A percentile compares a stretch with the other conserved stretches of the same genome.
These are phyloP conservation scores for Albizia julibrissin DNA, from an alignment of 306 rosid genomes.

Conservation along the genomic window DNA sequence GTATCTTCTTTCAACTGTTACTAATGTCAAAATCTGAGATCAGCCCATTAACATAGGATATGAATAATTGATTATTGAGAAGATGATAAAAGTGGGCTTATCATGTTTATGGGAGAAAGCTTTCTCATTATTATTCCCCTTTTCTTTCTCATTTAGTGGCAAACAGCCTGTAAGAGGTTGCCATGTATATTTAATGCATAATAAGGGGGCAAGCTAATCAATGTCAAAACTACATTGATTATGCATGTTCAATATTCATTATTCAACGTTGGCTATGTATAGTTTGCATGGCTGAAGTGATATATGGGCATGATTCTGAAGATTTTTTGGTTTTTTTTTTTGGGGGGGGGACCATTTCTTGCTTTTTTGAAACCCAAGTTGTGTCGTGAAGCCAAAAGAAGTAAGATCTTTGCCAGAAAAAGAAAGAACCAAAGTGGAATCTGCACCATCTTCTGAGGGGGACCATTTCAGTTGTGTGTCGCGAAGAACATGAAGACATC, in stretches of 20 bases:
- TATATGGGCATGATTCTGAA: background rate
- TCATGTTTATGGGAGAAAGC: background rate
- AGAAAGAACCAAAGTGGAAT: background rate
- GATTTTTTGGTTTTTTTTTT: too few species aligned
- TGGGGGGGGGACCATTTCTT: background rate
- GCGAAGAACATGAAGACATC: background rate
- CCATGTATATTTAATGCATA: background rate
- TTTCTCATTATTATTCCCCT: background rate
- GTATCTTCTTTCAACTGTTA: background rate
- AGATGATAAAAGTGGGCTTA: background rate
- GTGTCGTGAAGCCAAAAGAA: background rate
- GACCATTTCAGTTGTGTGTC: conserved; percentile 1
- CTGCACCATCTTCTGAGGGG: background rate
- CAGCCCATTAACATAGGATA: background rate
- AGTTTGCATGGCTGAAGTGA: background rate
- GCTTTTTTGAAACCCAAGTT: background rate
- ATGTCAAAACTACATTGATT: background rate
- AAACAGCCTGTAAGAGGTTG: background rate
- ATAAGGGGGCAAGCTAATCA: background rate
- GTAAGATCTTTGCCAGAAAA: background rate
- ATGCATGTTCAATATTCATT: background rate
- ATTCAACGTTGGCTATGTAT: background rate
- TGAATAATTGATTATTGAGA: background rate
- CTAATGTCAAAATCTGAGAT: background rate
- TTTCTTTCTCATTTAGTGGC: background rate